Evolutionary conservation across 2,329 filamentous ascomycete species (phyloP).

Genomic region (Dactylellina leptospora): DNA sequence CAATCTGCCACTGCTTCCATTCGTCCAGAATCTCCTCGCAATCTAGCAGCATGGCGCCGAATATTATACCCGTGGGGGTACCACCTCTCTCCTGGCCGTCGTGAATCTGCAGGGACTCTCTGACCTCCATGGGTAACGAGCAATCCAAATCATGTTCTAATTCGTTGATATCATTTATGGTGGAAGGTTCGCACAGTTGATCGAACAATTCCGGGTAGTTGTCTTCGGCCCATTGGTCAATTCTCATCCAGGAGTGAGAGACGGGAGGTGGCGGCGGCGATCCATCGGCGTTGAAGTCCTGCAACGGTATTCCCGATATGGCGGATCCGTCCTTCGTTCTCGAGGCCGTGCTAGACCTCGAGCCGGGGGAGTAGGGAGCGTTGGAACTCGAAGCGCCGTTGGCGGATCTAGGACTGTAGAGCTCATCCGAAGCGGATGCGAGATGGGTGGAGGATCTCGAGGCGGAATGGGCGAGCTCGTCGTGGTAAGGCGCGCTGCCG

Average conservation of each 20-base stretch:
- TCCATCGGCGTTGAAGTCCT: conserved; percentile 85
- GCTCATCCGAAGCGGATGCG: conserved; percentile 68
- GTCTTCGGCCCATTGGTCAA: conserved; percentile 91
- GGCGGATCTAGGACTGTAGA: conserved; percentile 65
- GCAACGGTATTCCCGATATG: conserved; percentile 83
- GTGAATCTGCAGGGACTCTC: conserved; percentile 88
- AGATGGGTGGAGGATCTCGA: conserved; percentile 65
- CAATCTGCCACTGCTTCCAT: conserved; percentile 94
- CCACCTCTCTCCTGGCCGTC: conserved; percentile 98
- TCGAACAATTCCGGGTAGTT: conserved; percentile 95
- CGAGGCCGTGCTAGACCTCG: conserved; percentile 78
- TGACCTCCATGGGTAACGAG: conserved; percentile 88
- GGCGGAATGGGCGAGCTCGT: conserved; percentile 74
- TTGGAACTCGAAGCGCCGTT: conserved; percentile 62
- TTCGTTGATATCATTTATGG: conserved; percentile 93
- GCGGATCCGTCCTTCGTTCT: conserved; percentile 69
- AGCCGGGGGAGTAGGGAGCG: conserved; percentile 86
- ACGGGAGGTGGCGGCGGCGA: conserved; percentile 88
- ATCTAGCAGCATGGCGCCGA: conserved; percentile 92
- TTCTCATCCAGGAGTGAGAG: conserved; percentile 88
- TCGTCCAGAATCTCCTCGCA: conserved; percentile 98
- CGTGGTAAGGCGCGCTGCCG: conserved; percentile 77
- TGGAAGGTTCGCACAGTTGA: conserved; percentile 90
- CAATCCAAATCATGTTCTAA: conserved; percentile 95
- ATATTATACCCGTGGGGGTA: conserved; percentile 88